Evolutionary conservation across 176 grass and related monocot species (phyloP), one percentile per base, ranked within the genome.

Genomic region (Ampelocalamus luodianensis): DNA sequence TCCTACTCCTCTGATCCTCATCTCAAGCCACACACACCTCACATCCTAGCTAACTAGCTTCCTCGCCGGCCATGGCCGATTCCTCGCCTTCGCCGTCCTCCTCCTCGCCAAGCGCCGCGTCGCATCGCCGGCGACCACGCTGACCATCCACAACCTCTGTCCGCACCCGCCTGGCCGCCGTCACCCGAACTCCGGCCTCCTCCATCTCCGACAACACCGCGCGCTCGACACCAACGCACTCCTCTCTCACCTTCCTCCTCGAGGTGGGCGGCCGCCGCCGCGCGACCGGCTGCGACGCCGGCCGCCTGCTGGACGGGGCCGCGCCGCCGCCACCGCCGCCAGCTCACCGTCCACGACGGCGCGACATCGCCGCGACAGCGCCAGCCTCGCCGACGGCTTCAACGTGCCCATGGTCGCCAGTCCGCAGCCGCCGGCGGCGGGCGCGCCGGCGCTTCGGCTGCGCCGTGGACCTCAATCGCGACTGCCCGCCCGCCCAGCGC

Each of bases 301-400:
- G n/a, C n/a, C n/a, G n/a, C n/a, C n/a, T n/a, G n/a, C n/a, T n/a
- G n/a, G n/a, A n/a, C n/a, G n/a, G n/a, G n/a, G n/a, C n/a, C n/a
- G n/a, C n/a, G n/a, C n/a, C n/a, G n/a, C n/a, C n/a, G n/a, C n/a
- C n/a, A 85, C 81, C 54, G 24, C 72, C 32, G 68, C 55, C 85
- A 91, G 81, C 2, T 88, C 11, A 77, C 61, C 36, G 76, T 89
- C 73, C 82, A 89, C 73, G 76, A 56, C 90, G 36, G 65, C 59
- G 79, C 8, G 86, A 78, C 79, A 58, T 23, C 38, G 82, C 82
- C 23, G 7, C 66, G 89, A 89, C 83, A 85, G 83, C 82, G 83
- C 89, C 8, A 89, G 86, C 90, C 83, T 92, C 0, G 73, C 86
- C 1, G 82, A 92, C 79, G 90, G 90, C 9, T 92, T 92, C 87